phyloP scores from a whole-genome alignment of 352 stramenopile genomes.

The Globisporangium abappressorium region DNA sequence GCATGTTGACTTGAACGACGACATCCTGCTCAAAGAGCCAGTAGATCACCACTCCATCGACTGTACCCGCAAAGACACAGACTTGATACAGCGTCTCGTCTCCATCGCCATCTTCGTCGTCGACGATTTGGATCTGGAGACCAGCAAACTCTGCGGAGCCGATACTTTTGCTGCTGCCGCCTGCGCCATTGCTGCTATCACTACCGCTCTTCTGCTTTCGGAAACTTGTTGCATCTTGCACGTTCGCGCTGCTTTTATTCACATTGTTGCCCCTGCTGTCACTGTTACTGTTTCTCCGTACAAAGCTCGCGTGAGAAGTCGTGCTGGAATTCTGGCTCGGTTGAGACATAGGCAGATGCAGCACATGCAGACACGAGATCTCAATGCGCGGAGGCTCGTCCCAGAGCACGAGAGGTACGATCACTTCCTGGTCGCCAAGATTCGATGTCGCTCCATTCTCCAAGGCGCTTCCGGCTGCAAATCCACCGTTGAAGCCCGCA shows the following conservation, averaged over 20 bases:
- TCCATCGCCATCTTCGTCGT: conserved; percentile 29
- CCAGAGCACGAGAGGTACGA: conserved; percentile 74
- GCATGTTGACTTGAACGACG: conserved; percentile 65
- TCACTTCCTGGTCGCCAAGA: conserved; percentile 29
- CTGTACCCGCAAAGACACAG: conserved; percentile 68
- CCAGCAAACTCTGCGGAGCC: conserved; percentile 7
- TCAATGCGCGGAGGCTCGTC: conserved; percentile 46
- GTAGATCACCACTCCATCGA: conserved; percentile 63
- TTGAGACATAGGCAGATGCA: conserved; percentile 59
- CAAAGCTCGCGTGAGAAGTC: conserved; percentile 29
- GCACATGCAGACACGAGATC: conserved; percentile 57
- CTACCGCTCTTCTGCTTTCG: background rate
- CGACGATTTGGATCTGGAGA: conserved; percentile 38
- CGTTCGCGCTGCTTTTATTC: background rate
- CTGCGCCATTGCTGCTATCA: background rate
- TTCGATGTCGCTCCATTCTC: background rate
- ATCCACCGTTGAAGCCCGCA: background rate
- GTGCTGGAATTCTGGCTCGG: conserved; percentile 67
- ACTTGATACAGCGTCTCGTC: conserved; percentile 46
- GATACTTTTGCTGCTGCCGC: background rate
- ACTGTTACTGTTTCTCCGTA: conserved; percentile 14
- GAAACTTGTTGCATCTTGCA: background rate
- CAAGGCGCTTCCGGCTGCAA: conserved; percentile 1
- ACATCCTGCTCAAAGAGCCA: conserved; percentile 63
- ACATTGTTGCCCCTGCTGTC: background rate